Percentiles rank a stretch among this genome's conserved stretches.
Evolutionary conservation across 495 filamentous ascomycete genomes (phyloP).

Genomic region (Podospora pseudopauciseta): DNA sequence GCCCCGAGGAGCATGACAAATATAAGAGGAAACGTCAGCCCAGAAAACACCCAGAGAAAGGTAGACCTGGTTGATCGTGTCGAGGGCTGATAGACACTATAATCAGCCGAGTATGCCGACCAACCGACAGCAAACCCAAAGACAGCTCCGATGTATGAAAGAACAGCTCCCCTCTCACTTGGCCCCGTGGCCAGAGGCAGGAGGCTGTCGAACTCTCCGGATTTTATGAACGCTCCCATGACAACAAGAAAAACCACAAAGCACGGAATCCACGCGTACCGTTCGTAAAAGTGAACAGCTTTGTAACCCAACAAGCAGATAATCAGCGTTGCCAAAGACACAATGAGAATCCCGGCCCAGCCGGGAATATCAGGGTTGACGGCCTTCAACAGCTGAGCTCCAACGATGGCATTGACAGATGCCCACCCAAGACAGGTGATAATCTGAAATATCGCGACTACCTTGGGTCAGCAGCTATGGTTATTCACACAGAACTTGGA

Average conservation of each 20-base stretch:
- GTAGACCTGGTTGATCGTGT: conserved; percentile 53
- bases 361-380: conserved; percentile 69
- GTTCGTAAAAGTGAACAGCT: conserved; percentile 76
- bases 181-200: conserved; percentile 58
- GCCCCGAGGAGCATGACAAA: conserved; percentile 80
- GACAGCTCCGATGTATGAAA: conserved; percentile 70
- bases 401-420: conserved; percentile 75
- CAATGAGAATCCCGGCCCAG: conserved; percentile 73
- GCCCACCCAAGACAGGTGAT: conserved; percentile 77
- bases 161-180: conserved; percentile 59
- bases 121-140: conserved; percentile 79
- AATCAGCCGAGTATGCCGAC: conserved; percentile 77
- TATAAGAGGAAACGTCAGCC: conserved; percentile 66
- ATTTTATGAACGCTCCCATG: conserved; percentile 69
- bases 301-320: conserved; percentile 76
- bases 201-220: conserved; percentile 64
- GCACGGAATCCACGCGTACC: conserved; percentile 74
- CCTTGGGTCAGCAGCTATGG: not conserved
- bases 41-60: conserved; percentile 67
- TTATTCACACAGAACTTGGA: not conserved
- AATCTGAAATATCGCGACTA: conserved; percentile 71
- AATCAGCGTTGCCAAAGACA: conserved; percentile 65
- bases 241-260: conserved; percentile 76
- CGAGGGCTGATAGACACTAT: conserved; percentile 76
- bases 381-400: conserved; percentile 73